phyloP scores from a whole-genome alignment of 2,329 filamentous ascomycete genomes.

The Pseudocercospora crystallina region DNA sequence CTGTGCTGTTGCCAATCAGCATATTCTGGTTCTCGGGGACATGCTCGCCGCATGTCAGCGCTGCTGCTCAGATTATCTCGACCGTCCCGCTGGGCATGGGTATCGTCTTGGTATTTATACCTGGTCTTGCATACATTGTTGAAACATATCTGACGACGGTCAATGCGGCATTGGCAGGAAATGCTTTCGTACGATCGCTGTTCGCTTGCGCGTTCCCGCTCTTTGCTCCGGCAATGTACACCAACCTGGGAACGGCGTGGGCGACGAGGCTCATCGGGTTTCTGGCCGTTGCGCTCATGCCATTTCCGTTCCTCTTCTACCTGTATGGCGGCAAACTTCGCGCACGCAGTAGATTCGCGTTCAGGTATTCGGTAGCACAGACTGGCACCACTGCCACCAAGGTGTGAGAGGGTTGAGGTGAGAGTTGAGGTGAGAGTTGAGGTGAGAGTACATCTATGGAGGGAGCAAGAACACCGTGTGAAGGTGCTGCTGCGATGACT shows the following conservation, averaged over 20 bases:
- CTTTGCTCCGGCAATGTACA: slow-evolving; percentile 72
- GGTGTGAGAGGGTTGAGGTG: too few species aligned
- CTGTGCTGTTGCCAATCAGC: slow-evolving; percentile 71
- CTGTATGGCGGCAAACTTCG: too few species aligned
- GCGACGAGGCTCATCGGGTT: slow-evolving; percentile 73
- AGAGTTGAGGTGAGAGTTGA: too few species aligned
- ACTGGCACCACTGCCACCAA: too few species aligned
- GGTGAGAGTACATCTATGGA: too few species aligned
- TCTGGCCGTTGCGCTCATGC: slow-evolving; percentile 71
- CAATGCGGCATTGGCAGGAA: slow-evolving; percentile 76
- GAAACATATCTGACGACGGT: slow-evolving; percentile 78
- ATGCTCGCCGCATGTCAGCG: slow-evolving; percentile 73
- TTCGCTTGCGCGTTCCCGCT: slow-evolving; percentile 78
- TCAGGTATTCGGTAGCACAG: too few species aligned
- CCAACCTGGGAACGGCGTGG: slow-evolving; percentile 70
- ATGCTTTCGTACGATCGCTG: slow-evolving; percentile 69
- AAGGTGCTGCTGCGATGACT: too few species aligned
- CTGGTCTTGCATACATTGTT: slow-evolving; percentile 76
- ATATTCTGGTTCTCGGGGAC: slow-evolving; percentile 90
- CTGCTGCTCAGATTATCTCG: slow-evolving; percentile 75
- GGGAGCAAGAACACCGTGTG: too few species aligned
- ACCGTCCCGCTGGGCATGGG: slow-evolving; percentile 77
- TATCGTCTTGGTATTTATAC: slow-evolving; percentile 78
- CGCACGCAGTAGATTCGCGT: too few species aligned
- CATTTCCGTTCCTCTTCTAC: slow-evolving; percentile 51